phyloP scores from a whole-genome alignment of 495 filamentous ascomycete genomes.

The Podospora bellae-mahoneyi region DNA sequence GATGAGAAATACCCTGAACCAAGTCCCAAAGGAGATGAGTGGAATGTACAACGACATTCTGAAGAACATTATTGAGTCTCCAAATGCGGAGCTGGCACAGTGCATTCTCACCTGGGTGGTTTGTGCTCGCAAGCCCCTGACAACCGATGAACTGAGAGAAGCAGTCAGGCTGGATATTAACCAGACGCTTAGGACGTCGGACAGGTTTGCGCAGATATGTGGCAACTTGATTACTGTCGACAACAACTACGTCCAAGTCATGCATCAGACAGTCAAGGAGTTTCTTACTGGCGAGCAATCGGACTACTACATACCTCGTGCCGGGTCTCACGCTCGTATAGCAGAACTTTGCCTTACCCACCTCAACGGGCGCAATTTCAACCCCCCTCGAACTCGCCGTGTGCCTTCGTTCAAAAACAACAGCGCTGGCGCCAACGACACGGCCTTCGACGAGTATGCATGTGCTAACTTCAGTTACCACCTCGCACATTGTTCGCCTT shows the following conservation, averaged over 20 bases:
- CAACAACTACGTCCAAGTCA: constrained; percentile 20
- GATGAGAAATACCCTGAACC: constrained; percentile 19
- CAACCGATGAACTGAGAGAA: constrained; percentile 21
- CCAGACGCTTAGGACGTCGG: constrained; percentile 18
- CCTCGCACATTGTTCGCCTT: constrained; percentile 21
- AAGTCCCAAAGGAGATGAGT: constrained; percentile 26
- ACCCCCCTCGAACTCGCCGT: constrained; percentile 18
- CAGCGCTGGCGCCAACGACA: not conserved
- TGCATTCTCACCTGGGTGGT: constrained; percentile 27
- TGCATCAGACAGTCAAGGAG: constrained; percentile 28
- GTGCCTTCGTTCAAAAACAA: constrained; percentile 7
- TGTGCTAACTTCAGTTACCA: constrained; percentile 24
- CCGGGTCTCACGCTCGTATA: constrained; percentile 20
- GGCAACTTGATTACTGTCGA: constrained; percentile 26
- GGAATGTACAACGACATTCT: constrained; percentile 25
- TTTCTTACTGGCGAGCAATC: constrained; percentile 22
- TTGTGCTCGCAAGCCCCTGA: constrained; percentile 20
- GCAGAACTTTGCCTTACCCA: constrained; percentile 25
- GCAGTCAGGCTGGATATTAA: constrained; percentile 26
- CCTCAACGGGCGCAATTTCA: constrained; percentile 22
- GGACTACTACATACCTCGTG: constrained; percentile 16
- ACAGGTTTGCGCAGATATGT: constrained; percentile 21
- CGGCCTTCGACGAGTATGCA: constrained; percentile 22
- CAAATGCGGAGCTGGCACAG: constrained; percentile 21
- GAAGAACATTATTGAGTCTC: constrained; percentile 13